Conservation (phyloP, 2,329 filamentous ascomycete species). For the Alternaria hordeiaustralica region DNA sequence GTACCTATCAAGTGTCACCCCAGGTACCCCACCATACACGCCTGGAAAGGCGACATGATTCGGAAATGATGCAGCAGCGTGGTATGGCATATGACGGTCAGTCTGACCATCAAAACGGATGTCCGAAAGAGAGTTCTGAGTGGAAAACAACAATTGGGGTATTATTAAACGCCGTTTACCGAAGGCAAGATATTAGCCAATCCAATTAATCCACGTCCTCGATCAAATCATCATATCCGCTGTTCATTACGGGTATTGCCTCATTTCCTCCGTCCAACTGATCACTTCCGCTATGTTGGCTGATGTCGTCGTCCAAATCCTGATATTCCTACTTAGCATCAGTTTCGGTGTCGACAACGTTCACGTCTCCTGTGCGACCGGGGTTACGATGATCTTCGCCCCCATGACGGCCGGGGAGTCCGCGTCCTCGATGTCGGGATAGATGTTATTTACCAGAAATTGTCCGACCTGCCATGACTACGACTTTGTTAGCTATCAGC, state of each 20-base stretch:
- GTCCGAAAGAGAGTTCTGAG: not conserved
- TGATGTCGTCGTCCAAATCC: not conserved
- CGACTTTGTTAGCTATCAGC: not conserved
- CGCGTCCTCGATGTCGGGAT: conserved; percentile 12
- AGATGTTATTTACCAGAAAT: conserved; percentile 17
- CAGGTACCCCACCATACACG: not conserved
- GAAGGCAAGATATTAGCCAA: not conserved
- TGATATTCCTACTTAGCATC: conserved; percentile 3
- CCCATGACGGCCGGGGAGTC: conserved; percentile 6
- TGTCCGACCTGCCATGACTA: conserved; percentile 20
- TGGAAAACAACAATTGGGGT: not conserved
- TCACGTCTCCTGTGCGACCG: not conserved
- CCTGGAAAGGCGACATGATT: not conserved
- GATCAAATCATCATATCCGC: not conserved
- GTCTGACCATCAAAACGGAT: not conserved
- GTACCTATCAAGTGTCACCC: not conserved
- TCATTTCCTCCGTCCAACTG: not conserved
- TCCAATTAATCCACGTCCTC: not conserved
- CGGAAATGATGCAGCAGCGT: not conserved
- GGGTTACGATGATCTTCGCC: conserved; percentile 7
- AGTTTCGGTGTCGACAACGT: conserved; percentile 2
- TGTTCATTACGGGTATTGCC: not conserved
- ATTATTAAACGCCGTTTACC: not conserved
- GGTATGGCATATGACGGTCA: not conserved
- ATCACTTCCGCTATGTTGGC: not conserved